phyloP scores from a whole-genome alignment of 257 asterid species.

The Solanum pimpinellifolium region DNA sequence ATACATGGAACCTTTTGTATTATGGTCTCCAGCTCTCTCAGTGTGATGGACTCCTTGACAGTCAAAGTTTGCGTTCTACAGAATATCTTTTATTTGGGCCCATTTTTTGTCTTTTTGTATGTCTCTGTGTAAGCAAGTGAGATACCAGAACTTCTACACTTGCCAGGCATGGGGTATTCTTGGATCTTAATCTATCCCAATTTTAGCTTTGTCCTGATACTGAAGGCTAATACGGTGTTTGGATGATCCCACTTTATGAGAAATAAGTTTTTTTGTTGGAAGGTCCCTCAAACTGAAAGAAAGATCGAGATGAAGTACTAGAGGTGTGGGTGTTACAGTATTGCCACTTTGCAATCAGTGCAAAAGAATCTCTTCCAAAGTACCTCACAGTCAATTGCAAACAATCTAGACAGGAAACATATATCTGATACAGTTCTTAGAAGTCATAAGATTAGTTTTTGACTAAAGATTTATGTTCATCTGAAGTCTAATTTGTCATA shows the following conservation, averaged over 20 bases:
- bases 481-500: neutral
- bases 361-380: neutral
- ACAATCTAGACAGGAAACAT: neutral
- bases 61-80: neutral
- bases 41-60: neutral
- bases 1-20: neutral
- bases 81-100: neutral
- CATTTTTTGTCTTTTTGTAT: neutral
- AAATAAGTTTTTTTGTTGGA: neutral
- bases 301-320: neutral
- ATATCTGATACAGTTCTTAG: neutral
- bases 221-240: neutral
- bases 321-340: neutral
- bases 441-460: neutral
- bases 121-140: neutral
- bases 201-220: neutral
- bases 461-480: neutral
- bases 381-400: neutral
- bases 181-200: neutral
- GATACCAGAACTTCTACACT: neutral
- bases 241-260: neutral
- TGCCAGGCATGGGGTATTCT: neutral
- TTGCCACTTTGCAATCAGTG: neutral
- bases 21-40: neutral
- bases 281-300: neutral